Evolutionary conservation across 805 yeast species (phyloP), one percentile per base, ranked within the genome.

Genomic region (Candida rishiriensis): DNA sequence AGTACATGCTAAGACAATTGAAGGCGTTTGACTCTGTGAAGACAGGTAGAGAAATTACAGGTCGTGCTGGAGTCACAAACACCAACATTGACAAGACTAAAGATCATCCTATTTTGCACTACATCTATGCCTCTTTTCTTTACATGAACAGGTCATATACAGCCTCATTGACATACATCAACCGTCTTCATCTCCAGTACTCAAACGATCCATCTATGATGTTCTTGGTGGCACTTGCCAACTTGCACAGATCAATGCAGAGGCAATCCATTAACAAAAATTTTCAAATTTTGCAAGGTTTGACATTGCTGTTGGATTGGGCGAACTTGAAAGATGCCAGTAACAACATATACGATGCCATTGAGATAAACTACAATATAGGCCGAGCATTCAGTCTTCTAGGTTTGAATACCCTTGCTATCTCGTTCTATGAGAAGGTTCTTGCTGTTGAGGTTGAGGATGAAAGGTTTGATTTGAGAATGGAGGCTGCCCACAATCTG

Each of bases 171-270:
- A 86, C 84, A 17, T 90, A 91, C 60, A 70, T 86, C 45, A 74
- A 80, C 38, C 76, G 90, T 45, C 81, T 88, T 3, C 85, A 85
- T 59, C 75, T 75, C 41, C 74, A 78, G 18, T 78, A 78, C 44
- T 82, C 83, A 36, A 66, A 78, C 35, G 96, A 91, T 50, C 95
- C 97, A 1, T 77, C 88, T 69, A 69, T 93, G 2, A 75, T 88
- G 48, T 70, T 93, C 26, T 64, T 85, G 32, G 69, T 86, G 37
- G 97, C 93, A 0, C 63, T 93, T 34, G 81, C 90, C 0, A 90
- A 89, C 64, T 69, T 90, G 18, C 97, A 91, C 55, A 74, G 98
- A 36, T 85, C 97, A 0, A 83, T 90, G 81, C 98, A 93, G 64
- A 73, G 99, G 49, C 79, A 87, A 46, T 83, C 96, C 4, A 73